phyloP scores from a whole-genome alignment of 2,329 filamentous ascomycete species.

The Pyrenophora graminea region DNA sequence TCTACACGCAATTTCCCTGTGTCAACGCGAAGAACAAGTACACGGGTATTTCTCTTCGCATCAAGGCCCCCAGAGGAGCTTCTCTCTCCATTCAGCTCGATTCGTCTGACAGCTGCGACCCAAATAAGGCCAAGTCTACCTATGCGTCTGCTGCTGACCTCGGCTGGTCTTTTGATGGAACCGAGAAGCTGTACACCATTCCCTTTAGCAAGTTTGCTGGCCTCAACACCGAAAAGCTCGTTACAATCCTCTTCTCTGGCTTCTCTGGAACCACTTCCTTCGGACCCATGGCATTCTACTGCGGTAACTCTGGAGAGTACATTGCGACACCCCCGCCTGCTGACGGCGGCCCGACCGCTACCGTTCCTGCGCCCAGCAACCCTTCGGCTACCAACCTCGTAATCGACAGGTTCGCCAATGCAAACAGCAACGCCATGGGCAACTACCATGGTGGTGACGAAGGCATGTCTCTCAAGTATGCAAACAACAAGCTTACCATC shows the following conservation, averaged over 20 bases:
- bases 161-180: constrained; percentile 64
- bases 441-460: constrained; percentile 71
- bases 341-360: constrained; percentile 51
- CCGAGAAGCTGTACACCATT: constrained; percentile 63
- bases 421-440: constrained; percentile 61
- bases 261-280: constrained; percentile 56
- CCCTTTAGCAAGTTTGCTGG: constrained; percentile 58
- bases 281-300: constrained; percentile 64
- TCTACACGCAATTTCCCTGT: constrained; percentile 63
- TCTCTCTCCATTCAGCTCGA: constrained; percentile 58
- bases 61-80: constrained; percentile 59
- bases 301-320: constrained; percentile 59
- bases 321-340: constrained; percentile 50
- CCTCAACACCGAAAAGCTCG: constrained; percentile 58
- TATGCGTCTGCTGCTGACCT: constrained; percentile 55
- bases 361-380: constrained; percentile 56
- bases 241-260: constrained; percentile 57
- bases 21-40: constrained; percentile 56
- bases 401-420: constrained; percentile 64
- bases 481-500: constrained; percentile 59
- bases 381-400: constrained; percentile 55
- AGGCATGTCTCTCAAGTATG: constrained; percentile 58
- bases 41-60: constrained; percentile 60
- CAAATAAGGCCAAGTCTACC: constrained; percentile 39
- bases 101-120: constrained; percentile 54